Evolutionary conservation across 805 yeast genomes (phyloP).

Genomic region (Spathaspora sp.): DNA sequence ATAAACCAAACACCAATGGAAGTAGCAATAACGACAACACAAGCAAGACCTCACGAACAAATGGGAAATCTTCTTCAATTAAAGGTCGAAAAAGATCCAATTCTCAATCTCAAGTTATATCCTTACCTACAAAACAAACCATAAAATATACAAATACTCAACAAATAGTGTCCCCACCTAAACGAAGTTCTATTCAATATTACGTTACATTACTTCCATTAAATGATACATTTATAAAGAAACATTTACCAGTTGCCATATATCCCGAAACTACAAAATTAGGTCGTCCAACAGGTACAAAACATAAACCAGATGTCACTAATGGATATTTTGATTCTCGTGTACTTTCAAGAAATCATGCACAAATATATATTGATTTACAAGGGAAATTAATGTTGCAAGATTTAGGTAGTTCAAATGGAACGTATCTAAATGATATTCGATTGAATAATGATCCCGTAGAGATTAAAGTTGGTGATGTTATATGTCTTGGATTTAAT

Average conservation of each 20-base stretch:
- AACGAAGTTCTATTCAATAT: slow-evolving; percentile 35
- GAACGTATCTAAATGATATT: slow-evolving; percentile 82
- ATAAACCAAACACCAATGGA: not conserved
- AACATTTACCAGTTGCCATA: slow-evolving; percentile 74
- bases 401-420: slow-evolving; percentile 90
- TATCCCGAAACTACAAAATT: slow-evolving; percentile 79
- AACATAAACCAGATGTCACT: slow-evolving; percentile 54
- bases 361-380: slow-evolving; percentile 76
- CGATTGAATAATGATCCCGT: slow-evolving; percentile 61
- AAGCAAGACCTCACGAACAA: not conserved
- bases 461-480: slow-evolving; percentile 73
- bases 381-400: slow-evolving; percentile 67
- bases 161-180: slow-evolving; percentile 12
- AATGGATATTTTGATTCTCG: slow-evolving; percentile 95
- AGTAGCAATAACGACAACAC: not conserved
- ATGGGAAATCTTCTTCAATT: slow-evolving; percentile 1
- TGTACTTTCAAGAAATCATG: slow-evolving; percentile 90
- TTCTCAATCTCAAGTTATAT: slow-evolving; percentile 38
- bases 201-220: slow-evolving; percentile 71
- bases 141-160: slow-evolving; percentile 5
- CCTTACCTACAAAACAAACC: slow-evolving; percentile 16
- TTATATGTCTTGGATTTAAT: slow-evolving; percentile 92
- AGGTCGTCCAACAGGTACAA: slow-evolving; percentile 83
- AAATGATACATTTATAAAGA: slow-evolving; percentile 78
- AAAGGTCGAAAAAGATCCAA: slow-evolving; percentile 31